A percentile compares a stretch with the other conserved stretches of the same genome.
These are phyloP conservation scores for Luffa aegyptiaca DNA, from an alignment of 306 rosid species.

Conservation along the genomic window DNA sequence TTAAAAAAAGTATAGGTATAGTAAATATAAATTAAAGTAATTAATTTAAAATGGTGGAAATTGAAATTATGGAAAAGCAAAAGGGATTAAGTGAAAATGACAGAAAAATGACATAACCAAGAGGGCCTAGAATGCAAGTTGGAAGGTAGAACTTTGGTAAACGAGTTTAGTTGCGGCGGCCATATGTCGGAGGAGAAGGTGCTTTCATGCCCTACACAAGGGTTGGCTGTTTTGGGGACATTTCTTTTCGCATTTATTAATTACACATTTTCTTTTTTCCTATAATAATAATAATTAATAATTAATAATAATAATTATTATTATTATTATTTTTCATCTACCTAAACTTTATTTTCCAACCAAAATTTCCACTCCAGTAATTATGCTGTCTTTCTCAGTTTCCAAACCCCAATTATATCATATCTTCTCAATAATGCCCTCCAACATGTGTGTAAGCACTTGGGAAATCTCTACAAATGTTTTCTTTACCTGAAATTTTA, in stretches of 20 bases:
- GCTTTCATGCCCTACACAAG: not conserved
- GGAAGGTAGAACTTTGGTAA: not conserved
- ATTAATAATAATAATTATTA: not conserved
- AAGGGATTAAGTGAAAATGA: not conserved
- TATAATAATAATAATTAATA: not conserved
- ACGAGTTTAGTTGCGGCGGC: not conserved
- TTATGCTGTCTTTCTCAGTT: not conserved
- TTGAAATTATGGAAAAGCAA: too few species aligned
- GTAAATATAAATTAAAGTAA: too few species aligned
- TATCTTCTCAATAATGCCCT: not conserved
- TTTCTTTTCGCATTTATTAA: constrained; percentile 5
- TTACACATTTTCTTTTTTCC: not conserved
- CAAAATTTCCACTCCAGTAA: not conserved
- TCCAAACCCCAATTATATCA: not conserved
- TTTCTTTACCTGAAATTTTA: too few species aligned
- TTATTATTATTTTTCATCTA: not conserved
- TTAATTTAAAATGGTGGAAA: too few species aligned
- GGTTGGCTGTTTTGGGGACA: not conserved
- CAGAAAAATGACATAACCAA: not conserved
- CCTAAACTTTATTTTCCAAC: not conserved
- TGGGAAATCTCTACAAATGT: too few species aligned
- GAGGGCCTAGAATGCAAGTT: not conserved
- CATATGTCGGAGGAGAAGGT: not conserved
- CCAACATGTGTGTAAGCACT: not conserved
- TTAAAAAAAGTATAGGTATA: too few species aligned